Percentiles rank a stretch among this genome's conserved stretches.
These are phyloP conservation scores for Ceratobasidium sp. DNA, from an alignment of 1,284 basidiomycete genomes.

Conservation along the genomic window DNA sequence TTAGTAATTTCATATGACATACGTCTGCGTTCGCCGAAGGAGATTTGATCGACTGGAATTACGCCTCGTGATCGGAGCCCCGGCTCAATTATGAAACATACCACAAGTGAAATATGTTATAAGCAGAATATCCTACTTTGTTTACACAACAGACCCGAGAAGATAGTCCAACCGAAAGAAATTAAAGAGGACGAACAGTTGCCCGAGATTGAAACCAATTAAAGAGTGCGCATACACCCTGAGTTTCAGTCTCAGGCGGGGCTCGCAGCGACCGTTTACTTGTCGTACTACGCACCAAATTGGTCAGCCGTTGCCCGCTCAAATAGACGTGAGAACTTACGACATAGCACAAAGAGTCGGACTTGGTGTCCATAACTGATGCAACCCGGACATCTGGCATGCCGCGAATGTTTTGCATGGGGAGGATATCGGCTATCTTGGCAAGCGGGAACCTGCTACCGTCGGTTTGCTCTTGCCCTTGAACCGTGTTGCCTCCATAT, in stretches of 20 bases:
- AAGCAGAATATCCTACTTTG: too few species aligned
- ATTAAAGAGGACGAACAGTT: too few species aligned
- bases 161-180: too few species aligned
- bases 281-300: slow-evolving; percentile 3
- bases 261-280: background rate
- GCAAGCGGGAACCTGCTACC: slow-evolving; percentile 29
- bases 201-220: background rate
- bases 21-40: background rate
- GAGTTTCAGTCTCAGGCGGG: too few species aligned
- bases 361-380: slow-evolving; percentile 38
- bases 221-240: background rate
- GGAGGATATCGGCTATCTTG: slow-evolving; percentile 21
- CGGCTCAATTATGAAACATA: too few species aligned
- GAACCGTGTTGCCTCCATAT: slow-evolving; percentile 27
- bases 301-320: background rate
- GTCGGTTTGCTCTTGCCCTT: slow-evolving; percentile 20
- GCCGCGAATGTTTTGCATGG: slow-evolving; percentile 24
- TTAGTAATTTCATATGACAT: background rate
- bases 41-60: slow-evolving; percentile 18
- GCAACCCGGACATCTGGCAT: slow-evolving; percentile 36
- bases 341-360: slow-evolving; percentile 36
- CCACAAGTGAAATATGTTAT: too few species aligned
- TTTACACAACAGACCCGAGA: too few species aligned
- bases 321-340: background rate
- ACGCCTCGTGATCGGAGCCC: slow-evolving; percentile 15